phyloP scores from a whole-genome alignment of 2,329 filamentous ascomycete genomes.

The Fusarium solani-melongenae region DNA sequence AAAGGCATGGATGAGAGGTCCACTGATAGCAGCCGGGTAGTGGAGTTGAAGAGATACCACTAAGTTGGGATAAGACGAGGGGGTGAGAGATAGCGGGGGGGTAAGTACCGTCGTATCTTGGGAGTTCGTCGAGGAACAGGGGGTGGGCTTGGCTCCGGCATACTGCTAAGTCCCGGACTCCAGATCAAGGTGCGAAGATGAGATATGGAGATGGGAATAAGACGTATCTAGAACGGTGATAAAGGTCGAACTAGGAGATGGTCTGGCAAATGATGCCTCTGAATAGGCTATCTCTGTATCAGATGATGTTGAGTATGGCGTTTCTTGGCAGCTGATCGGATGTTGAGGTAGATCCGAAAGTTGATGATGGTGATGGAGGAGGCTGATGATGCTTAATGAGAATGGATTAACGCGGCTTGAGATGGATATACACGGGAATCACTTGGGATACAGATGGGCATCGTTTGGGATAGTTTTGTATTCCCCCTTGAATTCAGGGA shows the following conservation, averaged over 20 bases:
- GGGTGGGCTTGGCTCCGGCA: conserved; percentile 7
- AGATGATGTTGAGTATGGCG: not conserved
- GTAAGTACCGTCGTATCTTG: conserved; percentile 15
- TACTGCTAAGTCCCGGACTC: not conserved
- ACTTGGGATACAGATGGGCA: not conserved
- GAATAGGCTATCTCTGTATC: conserved; percentile 1
- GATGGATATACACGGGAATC: not conserved
- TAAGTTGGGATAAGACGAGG: conserved; percentile 6
- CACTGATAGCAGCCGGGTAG: conserved; percentile 26
- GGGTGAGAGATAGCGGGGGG: conserved; percentile 8
- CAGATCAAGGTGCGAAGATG: conserved; percentile 27
- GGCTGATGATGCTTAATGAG: not conserved
- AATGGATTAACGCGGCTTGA: not conserved
- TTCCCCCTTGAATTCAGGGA: not conserved
- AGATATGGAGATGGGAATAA: conserved; percentile 30
- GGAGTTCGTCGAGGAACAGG: not conserved
- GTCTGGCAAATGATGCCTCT: not conserved
- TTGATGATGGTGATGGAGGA: not conserved
- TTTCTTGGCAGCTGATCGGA: not conserved
- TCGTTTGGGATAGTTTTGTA: not conserved
- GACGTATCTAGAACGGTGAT: not conserved
- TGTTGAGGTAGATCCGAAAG: not conserved
- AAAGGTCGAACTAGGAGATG: not conserved
- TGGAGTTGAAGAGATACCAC: conserved; percentile 13
- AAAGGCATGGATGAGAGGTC: conserved; percentile 12